Evolutionary conservation across 257 asterid genomes (phyloP), one percentile per base, ranked within the genome.

Genomic region (Solanum chilense): DNA sequence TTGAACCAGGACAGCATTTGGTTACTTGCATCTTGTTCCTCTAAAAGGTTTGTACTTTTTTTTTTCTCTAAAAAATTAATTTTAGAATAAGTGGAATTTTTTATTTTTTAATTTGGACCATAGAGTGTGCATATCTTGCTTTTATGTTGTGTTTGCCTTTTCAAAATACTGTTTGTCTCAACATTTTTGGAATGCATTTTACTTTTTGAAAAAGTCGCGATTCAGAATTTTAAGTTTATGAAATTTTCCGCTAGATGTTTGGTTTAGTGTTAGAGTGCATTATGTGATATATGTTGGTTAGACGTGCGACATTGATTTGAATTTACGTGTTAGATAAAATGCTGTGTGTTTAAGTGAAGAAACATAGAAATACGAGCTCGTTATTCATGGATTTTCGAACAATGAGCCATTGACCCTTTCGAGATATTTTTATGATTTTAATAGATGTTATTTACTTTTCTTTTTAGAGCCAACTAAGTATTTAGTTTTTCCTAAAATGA

Each of bases 1-100:
- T 81, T 93, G 95, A 88, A 91, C 89, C 82, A 90, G 90, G 97
- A 90, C 92, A 58, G 31, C 87, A 80, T 52, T 47, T 49, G 44
- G 44, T 29, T 47, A 47, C 44, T 47, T 47, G 69, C 64, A 47
- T 80, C 85, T 12, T 23, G 35, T 76, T 47, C 85, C n/a, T 29
- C 69, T 42, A 13, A 7, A 76, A 80, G 85, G 85, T 80, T 80
- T 27, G 15, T 1, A 5, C 6, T 84, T 90, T 41, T 66, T 39
- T 58, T 16, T 41, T 44, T 80, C 73, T 90, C 35, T 45, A n/a
- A 64, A 64, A 64, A 68, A 68, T 3, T 16, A 23, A 7, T 1
- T n/a, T 27, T 42, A 27, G 16, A 78, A 27, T 27, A 78, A 45
- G 9, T 78, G 66, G 42, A 76, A 13, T 80, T 31, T 31, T 80